A percentile compares a stretch with the other conserved stretches of the same genome.
phyloP scores from a whole-genome alignment of 768 basidiomycete species.

The Leccinum rimulosum region DNA sequence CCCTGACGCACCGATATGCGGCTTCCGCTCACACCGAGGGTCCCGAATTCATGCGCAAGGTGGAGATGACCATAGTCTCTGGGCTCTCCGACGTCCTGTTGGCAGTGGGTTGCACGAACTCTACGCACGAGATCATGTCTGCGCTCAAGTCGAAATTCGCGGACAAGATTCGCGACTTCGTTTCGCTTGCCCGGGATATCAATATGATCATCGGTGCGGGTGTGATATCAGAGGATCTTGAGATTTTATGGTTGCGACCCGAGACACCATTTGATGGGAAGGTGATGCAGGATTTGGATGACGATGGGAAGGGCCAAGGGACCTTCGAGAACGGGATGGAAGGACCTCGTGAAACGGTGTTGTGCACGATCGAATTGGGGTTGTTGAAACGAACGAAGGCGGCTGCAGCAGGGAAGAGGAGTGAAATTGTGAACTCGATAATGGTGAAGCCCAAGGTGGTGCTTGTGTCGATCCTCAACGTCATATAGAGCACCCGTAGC shows the following conservation, averaged over 20 bases:
- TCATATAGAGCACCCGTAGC: conserved; percentile 4
- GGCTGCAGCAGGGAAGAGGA: conserved; percentile 6
- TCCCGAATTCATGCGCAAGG: conserved; percentile 6
- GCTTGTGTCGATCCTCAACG: conserved; percentile 27
- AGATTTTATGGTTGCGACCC: conserved; percentile 15
- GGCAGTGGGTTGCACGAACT: conserved; percentile 24
- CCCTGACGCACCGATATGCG: conserved; percentile 32
- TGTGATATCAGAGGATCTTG: conserved; percentile 26
- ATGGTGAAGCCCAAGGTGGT: conserved; percentile 35
- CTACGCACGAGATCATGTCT: conserved; percentile 30
- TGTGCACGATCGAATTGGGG: conserved; percentile 35
- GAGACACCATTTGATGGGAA: conserved; percentile 9
- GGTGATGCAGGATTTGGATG: conserved; percentile 26
- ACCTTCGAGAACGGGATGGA: neutral
- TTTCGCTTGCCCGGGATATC: conserved; percentile 43
- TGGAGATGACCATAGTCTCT: conserved; percentile 8
- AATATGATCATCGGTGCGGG: conserved; percentile 32
- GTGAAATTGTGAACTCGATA: conserved; percentile 15
- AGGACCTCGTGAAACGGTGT: conserved; percentile 11
- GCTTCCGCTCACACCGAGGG: conserved; percentile 8
- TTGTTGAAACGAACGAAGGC: conserved; percentile 22
- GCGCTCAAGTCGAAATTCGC: conserved; percentile 42
- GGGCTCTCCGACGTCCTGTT: conserved; percentile 27
- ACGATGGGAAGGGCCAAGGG: conserved; percentile 8
- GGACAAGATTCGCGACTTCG: conserved; percentile 39